Evolutionary conservation across 768 basidiomycete genomes (phyloP), one percentile per base, ranked within the genome.

Genomic region (Panellus pusillus): DNA sequence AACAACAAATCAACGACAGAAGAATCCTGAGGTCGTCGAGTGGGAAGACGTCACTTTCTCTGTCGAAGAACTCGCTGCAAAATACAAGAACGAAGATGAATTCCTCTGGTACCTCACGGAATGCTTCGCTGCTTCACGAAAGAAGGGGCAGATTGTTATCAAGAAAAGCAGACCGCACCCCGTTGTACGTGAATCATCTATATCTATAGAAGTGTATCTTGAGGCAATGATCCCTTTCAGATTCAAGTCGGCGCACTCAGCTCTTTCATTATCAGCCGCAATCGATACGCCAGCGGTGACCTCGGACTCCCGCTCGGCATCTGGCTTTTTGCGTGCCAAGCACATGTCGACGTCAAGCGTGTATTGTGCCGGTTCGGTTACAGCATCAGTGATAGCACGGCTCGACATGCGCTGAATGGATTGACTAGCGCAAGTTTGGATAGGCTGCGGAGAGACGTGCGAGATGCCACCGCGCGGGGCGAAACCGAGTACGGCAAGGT

Each of bases 241-340:
- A 40, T 66, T 42, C 61, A 55, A 24, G 61, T 61, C 18, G 59
- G 57, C 8, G 61, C 62, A 1, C 49, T 66, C n/a, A n/a, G n/a
- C n/a, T n/a, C n/a, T n/a, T n/a, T n/a, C n/a, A n/a, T n/a, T n/a
- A n/a, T n/a, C n/a, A 38, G 60, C 6, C 44, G 55, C 9, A 63
- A 66, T 28, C 47, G 35, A 1, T 63, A 55, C 47, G 63, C 64
- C 12, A 63, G 58, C 38, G 61, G 49, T 1, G 40, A 65, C 40
- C 54, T 66, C 0, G 57, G 58, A 13, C 29, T 66, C 28, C 57
- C 42, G 3, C 47, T 65, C 1, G 64, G 62, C 8, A 40, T 63
- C 14, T 63, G 60, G 62, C 62, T 54, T 9, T 63, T 63, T 49
- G 60, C 60, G 2, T 48, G 29, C 17, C 31, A n/a, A n/a, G n/a